phyloP scores from a whole-genome alignment of 2,329 filamentous ascomycete genomes.

The Setomelanomma holmii region DNA sequence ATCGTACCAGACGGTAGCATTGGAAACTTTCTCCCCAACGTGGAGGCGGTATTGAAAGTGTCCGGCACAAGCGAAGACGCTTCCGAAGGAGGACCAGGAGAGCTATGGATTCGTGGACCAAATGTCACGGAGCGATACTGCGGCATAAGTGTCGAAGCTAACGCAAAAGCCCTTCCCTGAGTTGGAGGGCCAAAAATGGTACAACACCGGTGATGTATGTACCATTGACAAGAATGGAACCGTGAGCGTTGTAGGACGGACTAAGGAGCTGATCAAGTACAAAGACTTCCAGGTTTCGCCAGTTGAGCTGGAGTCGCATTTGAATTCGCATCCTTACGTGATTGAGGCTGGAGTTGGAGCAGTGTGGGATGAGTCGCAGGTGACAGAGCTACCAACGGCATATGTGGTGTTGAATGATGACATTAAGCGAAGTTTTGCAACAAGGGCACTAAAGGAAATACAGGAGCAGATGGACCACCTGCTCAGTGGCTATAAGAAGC shows the following conservation, averaged over 20 bases:
- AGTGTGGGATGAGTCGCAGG: slow-evolving; percentile 14
- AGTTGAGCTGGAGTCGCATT: slow-evolving; percentile 17
- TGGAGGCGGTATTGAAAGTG: slow-evolving; percentile 74
- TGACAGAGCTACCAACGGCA: slow-evolving; percentile 18
- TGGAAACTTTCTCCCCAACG: slow-evolving; percentile 56
- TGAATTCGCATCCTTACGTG: slow-evolving; percentile 19
- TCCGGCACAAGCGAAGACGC: slow-evolving; percentile 62
- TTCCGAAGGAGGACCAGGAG: slow-evolving; percentile 60
- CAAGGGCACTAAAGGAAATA: slow-evolving; percentile 5
- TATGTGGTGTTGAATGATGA: slow-evolving; percentile 20
- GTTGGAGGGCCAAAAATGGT: slow-evolving; percentile 61
- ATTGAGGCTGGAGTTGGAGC: not conserved
- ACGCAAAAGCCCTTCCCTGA: slow-evolving; percentile 69
- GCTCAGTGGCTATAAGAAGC: slow-evolving; percentile 25
- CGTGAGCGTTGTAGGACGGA: slow-evolving; percentile 83
- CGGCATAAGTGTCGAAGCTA: slow-evolving; percentile 72
- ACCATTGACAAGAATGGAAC: slow-evolving; percentile 75
- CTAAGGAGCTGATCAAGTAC: slow-evolving; percentile 34
- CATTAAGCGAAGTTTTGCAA: not conserved
- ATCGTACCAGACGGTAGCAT: slow-evolving; percentile 74
- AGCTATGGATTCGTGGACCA: slow-evolving; percentile 73
- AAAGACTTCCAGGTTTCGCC: slow-evolving; percentile 26
- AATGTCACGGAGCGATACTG: slow-evolving; percentile 77
- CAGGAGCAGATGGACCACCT: slow-evolving; percentile 11
- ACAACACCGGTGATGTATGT: slow-evolving; percentile 51